Base-by-base conservation (phyloP, 345 rosid genomes). In the Clausena lansium region DNA sequence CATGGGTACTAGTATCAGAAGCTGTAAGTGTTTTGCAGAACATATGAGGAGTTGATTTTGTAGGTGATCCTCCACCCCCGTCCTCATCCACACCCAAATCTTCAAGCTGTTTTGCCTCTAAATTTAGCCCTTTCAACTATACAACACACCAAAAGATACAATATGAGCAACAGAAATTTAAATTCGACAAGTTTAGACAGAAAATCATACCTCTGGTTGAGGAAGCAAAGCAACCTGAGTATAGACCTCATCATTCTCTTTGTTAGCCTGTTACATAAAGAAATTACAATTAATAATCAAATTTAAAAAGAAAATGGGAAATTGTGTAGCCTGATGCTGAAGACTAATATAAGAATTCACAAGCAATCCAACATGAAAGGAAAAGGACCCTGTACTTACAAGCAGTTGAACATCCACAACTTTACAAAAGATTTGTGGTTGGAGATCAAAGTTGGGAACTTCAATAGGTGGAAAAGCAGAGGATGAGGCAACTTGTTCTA, bases 1-100 rank as follows among this genome's bases (percentile, higher is more conserved):
- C 98, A 84, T 93, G 98, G 6, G 98, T 93, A 85, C 98, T 93
- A 57, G 98, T 93, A 84, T 93, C 98, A 73, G 98, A 91, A 81
- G 97, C 97, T 28, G 97, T 93, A 64, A 93, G 88, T 50, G 97
- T 91, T 82, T 93, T 93, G 83, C 98, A 93, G 84, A 91, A 93
- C 94, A 93, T 91, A 80, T 93, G 98, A 62, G 94, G 93, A 36
- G 91, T 93, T 74, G 84, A 73, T 87, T 85, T 88, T 76, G 83
- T 77, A 7, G 89, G 83, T 75, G 88, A 85, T 83, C 84, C 91
- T 78, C 84, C 87, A 41, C 75, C 80, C 75, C 84, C 87, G 59
- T 88, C 92, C 75, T 87, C 97, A 50, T 88, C 87, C 55, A 77
- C 88, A 50, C 84, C 87, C 70, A 88, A 50, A 39, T 84, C 89